A percentile compares a stretch with the other conserved stretches of the same genome.
Conservation (phyloP, 2,329 filamentous ascomycete genomes). For the Grosmannia huntii region DNA sequence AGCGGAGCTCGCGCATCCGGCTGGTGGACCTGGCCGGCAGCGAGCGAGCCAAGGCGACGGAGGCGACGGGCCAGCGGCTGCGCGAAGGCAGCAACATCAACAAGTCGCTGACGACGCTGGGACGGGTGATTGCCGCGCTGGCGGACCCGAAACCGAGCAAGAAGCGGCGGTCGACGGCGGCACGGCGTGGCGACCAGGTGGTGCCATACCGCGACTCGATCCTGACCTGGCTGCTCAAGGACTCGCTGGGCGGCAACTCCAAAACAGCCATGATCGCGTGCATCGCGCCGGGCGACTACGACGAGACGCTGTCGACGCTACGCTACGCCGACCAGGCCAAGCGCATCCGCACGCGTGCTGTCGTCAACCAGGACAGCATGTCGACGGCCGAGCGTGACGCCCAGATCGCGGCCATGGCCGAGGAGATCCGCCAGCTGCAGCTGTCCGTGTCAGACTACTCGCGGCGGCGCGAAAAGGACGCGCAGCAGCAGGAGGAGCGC, state of each 20-base stretch:
- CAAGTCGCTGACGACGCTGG: constrained; percentile 91
- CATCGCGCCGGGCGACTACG: constrained; percentile 88
- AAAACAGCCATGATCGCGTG: constrained; percentile 99
- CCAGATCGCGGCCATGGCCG: constrained; percentile 87
- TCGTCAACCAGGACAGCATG: constrained; percentile 91
- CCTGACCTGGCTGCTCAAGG: constrained; percentile 77
- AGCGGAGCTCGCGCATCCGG: constrained; percentile 84
- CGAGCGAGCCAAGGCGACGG: constrained; percentile 87
- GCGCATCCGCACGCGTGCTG: constrained; percentile 84
- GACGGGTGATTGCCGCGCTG: constrained; percentile 87
- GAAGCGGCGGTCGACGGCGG: constrained; percentile 23
- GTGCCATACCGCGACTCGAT: constrained; percentile 91
- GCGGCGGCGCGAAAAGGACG: constrained; percentile 61
- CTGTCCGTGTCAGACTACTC: constrained; percentile 55
- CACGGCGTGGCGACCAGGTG: constrained; percentile 44
- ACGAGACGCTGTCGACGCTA: constrained; percentile 90
- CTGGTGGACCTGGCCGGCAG: constrained; percentile 91
- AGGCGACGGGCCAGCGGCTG: constrained; percentile 81
- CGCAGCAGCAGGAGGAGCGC: constrained; percentile 58
- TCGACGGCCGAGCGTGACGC: constrained; percentile 87
- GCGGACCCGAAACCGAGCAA: constrained; percentile 46
- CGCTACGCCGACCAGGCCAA: constrained; percentile 97
- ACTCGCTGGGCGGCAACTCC: constrained; percentile 88
- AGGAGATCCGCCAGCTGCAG: constrained; percentile 81
- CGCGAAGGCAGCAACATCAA: constrained; percentile 98